phyloP scores from a whole-genome alignment of 2,329 filamentous ascomycete species.

The Penicillium nordicum region DNA sequence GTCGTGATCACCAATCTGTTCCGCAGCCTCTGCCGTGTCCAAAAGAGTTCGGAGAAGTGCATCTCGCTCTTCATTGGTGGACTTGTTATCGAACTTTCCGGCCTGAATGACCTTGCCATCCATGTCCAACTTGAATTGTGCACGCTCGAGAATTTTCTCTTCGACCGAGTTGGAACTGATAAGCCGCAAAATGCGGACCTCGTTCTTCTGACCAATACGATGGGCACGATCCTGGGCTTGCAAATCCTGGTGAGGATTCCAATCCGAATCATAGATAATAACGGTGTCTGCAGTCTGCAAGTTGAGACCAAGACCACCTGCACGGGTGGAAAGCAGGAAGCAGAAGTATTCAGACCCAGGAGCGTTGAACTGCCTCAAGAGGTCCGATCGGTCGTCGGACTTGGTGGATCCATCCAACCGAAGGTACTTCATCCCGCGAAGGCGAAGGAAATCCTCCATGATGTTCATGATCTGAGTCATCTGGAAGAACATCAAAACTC shows the following conservation, averaged over 20 bases:
- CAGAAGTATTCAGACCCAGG: constrained; percentile 92
- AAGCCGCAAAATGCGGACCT: constrained; percentile 90
- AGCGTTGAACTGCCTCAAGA: constrained; percentile 84
- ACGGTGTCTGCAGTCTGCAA: constrained; percentile 97
- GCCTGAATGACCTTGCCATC: constrained; percentile 99
- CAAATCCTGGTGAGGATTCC: constrained; percentile 99
- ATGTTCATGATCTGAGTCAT: constrained; percentile 99
- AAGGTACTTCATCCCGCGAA: constrained; percentile 78
- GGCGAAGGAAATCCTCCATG: constrained; percentile 95
- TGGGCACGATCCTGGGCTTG: constrained; percentile 99
- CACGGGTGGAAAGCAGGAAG: constrained; percentile 96
- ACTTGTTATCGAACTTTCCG: constrained; percentile 99
- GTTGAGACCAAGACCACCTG: constrained; percentile 95
- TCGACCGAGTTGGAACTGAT: constrained; percentile 97
- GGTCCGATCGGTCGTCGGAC: constrained; percentile 90
- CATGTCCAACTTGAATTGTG: constrained; percentile 97
- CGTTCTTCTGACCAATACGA: constrained; percentile 99
- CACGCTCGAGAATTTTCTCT: constrained; percentile 96
- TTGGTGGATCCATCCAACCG: constrained; percentile 96
- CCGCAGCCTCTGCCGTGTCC: constrained; percentile 69
- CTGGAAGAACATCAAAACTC: constrained; percentile 99
- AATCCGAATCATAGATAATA: constrained; percentile 99
- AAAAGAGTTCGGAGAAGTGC: constrained; percentile 91
- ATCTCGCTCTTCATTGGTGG: constrained; percentile 95
- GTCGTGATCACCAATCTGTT: constrained; percentile 77